Conservation (phyloP, 805 yeast genomes). For the Cyberlindnera lachancei region DNA sequence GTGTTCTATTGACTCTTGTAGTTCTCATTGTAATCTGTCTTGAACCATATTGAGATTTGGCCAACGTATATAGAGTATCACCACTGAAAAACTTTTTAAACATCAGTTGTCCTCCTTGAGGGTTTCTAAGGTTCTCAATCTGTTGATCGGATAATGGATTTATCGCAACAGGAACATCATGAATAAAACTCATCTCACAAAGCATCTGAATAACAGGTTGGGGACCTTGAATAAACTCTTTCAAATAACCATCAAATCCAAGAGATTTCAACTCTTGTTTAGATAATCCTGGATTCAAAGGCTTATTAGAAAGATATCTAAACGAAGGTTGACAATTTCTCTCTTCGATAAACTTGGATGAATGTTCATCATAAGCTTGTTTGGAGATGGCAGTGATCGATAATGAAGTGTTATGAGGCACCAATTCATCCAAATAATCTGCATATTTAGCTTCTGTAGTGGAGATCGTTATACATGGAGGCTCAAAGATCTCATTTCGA, state of each 20-base stretch:
- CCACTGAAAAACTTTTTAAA: constrained; percentile 59
- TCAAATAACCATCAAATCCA: constrained; percentile 78
- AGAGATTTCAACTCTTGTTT: constrained; percentile 30
- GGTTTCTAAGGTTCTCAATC: constrained; percentile 29
- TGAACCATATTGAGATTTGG: constrained; percentile 57
- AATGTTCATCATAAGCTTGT: constrained; percentile 39
- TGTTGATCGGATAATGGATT: constrained; percentile 36
- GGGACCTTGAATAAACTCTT: constrained; percentile 73
- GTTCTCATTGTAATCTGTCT: constrained; percentile 32
- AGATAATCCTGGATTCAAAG: constrained; percentile 20
- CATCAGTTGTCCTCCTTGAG: constrained; percentile 32
- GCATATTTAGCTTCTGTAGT: constrained; percentile 44
- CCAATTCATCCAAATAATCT: constrained; percentile 47
- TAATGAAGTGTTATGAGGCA: constrained; percentile 44
- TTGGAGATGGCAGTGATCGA: constrained; percentile 58
- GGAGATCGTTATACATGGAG: constrained; percentile 62
- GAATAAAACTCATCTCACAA: constrained; percentile 42
- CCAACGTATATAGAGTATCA: constrained; percentile 40
- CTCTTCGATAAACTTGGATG: constrained; percentile 34
- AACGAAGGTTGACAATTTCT: constrained; percentile 41
- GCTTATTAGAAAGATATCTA: constrained; percentile 34
- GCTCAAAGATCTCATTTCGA: constrained; percentile 48
- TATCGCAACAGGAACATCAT: constrained; percentile 56
- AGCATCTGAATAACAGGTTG: constrained; percentile 63
- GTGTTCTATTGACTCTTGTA: constrained; percentile 4